phyloP scores from a whole-genome alignment of 371 early-diverging fungal genomes.

The Synchytrium microbalum region DNA sequence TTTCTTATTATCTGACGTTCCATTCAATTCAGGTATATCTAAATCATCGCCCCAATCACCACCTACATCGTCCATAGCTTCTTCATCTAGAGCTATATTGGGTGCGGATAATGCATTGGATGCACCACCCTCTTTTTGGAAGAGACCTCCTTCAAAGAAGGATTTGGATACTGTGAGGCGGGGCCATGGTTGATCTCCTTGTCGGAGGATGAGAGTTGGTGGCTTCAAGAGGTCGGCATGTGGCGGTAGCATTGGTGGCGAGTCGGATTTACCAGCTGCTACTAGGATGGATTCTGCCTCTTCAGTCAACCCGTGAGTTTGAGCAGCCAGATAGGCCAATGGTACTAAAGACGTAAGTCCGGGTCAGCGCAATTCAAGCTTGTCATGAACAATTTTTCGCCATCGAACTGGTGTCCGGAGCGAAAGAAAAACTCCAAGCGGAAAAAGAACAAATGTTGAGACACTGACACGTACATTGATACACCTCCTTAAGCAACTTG shows the following conservation, averaged over 20 bases:
- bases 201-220: constrained; percentile 55
- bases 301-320: constrained; percentile 74
- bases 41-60: constrained; percentile 64
- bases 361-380: constrained; percentile 3
- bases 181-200: constrained; percentile 82
- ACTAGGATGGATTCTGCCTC: constrained; percentile 73
- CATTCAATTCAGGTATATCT: constrained; percentile 31
- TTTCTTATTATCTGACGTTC: background rate
- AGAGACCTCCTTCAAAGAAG: constrained; percentile 44
- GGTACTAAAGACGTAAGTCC: constrained; percentile 39
- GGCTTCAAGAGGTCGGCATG: constrained; percentile 52
- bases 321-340: constrained; percentile 87
- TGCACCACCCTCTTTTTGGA: constrained; percentile 20
- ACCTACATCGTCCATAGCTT: constrained; percentile 48
- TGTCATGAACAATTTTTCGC: background rate
- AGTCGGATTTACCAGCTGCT: constrained; percentile 44
- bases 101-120: constrained; percentile 32
- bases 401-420: too few relatives aligned
- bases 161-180: constrained; percentile 60
- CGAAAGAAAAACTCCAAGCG: background rate
- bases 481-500: constrained; percentile 67
- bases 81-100: constrained; percentile 29
- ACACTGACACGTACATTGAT: constrained; percentile 52
- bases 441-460: constrained; percentile 8
- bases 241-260: constrained; percentile 43